Conservation (phyloP, 2,329 filamentous ascomycete species). For the Byssothecium circinans region DNA sequence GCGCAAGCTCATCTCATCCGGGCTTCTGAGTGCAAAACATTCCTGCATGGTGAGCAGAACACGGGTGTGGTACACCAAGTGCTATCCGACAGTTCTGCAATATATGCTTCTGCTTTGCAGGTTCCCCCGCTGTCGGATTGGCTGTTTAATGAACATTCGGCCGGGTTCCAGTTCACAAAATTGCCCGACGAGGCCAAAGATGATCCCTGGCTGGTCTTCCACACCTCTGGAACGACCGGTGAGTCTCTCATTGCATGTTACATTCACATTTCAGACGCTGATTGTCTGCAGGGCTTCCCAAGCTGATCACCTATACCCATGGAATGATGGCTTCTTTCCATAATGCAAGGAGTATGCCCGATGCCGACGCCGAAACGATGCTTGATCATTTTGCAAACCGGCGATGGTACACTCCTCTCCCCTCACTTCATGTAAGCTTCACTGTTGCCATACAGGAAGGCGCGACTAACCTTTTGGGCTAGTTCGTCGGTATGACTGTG, state of each 20-base stretch:
- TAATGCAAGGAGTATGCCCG: slow-evolving; percentile 9
- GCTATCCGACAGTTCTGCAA: neutral
- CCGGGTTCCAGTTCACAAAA: slow-evolving; percentile 19
- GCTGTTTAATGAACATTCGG: slow-evolving; percentile 1
- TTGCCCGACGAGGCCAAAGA: slow-evolving; percentile 23
- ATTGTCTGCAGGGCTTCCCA: slow-evolving; percentile 10
- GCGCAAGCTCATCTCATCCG: slow-evolving; percentile 8
- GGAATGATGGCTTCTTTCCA: slow-evolving; percentile 15
- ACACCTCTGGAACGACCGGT: slow-evolving; percentile 46
- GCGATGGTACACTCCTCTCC: slow-evolving; percentile 15
- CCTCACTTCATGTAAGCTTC: slow-evolving; percentile 10
- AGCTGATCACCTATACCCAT: slow-evolving; percentile 16
- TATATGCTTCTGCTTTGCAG: slow-evolving; percentile 2
- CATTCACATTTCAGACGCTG: neutral
- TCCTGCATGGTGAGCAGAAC: slow-evolving; percentile 8
- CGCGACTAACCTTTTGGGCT: neutral
- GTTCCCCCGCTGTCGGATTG: slow-evolving; percentile 3
- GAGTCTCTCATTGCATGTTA: neutral
- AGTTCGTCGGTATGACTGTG: slow-evolving; percentile 14
- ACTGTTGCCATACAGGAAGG: too few relatives aligned
- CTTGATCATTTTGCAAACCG: slow-evolving; percentile 1
- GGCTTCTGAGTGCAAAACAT: slow-evolving; percentile 6
- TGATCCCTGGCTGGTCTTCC: slow-evolving; percentile 30
- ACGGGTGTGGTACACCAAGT: slow-evolving; percentile 16
- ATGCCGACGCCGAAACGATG: slow-evolving; percentile 4